Evolutionary conservation across 225 moss, liverwort and hornwort genomes (phyloP).

Genomic region (Asterella californica): DNA sequence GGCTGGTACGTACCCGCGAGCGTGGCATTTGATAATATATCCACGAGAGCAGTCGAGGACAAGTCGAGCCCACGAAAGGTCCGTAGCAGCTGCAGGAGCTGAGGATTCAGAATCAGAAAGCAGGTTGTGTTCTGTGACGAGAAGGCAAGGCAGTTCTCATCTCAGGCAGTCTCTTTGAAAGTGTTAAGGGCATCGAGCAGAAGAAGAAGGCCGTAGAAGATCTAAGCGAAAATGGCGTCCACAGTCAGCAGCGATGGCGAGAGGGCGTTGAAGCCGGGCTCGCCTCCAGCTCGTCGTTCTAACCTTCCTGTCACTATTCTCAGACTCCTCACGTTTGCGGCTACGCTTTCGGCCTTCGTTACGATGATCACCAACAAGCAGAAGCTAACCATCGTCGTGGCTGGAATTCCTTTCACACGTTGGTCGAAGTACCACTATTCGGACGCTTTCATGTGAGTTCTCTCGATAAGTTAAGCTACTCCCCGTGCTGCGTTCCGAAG

Average conservation of each 20-base stretch:
- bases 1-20: too few species aligned
- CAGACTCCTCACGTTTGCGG: conserved; percentile 26
- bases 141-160: too few species aligned
- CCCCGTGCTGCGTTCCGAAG: too few species aligned
- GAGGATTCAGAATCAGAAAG: too few species aligned
- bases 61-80: too few species aligned
- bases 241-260: not conserved
- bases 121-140: too few species aligned
- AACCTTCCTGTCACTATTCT: not conserved
- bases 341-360: conserved; percentile 23
- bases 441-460: conserved; percentile 29
- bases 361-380: conserved; percentile 30
- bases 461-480: not conserved
- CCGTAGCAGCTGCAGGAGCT: too few species aligned
- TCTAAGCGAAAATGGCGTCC: not conserved
- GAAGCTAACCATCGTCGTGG: not conserved
- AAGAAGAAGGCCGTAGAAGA: too few species aligned
- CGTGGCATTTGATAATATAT: too few species aligned
- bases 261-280: conserved; percentile 1
- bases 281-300: not conserved
- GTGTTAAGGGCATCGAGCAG: too few species aligned
- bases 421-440: conserved; percentile 38
- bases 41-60: too few species aligned
- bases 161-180: too few species aligned
- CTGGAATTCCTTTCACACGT: not conserved